Evolutionary conservation across 2,329 filamentous ascomycete genomes (phyloP), one percentile per base, ranked within the genome.

Genomic region (Hymenoscyphus albidus): DNA sequence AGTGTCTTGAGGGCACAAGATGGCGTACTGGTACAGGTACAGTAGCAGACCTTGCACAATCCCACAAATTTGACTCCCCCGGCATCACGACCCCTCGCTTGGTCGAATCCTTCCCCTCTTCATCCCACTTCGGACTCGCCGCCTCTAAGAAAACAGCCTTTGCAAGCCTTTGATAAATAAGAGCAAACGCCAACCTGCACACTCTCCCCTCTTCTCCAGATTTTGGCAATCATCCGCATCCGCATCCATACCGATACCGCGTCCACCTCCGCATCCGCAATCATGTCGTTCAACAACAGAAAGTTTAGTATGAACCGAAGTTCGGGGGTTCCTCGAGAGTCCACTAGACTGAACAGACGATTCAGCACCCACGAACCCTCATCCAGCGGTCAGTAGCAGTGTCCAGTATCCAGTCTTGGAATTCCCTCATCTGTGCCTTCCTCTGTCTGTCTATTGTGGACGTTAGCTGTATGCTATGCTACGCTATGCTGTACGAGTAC

Each of bases 231-330:
- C 12, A 39, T 59, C 38, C 12, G n/a, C 14, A 59, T 13, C 32
- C 18, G 18, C 27, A 27, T 27, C 27, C 27, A 27, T 27, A 27
- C 27, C 27, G 27, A 27, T 27, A 27, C 38, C 12, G n/a, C 14
- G 42, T 13, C 32, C 18, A 12, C 14, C 16, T 39, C 16, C 16
- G 7, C 27, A 51, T 57, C 48, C 48, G 57, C 60, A 48, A 73
- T 58, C 18, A 75, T 75, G 72, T 69, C 71, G 22, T 84, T 84
- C 71, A 77, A 79, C 74, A 81, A 81, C 65, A 84, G 86, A 78
- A 87, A 87, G 75, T 88, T 88, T 77, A 87, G 85, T 68, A 88
- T 88, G 78, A 88, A 88, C 77, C 81, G 85, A 73, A 84, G 87
- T 74, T 87, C 86, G 61, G 86, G 86, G 71, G 81, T 83, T 51